Evolutionary conservation across 208 protist genomes (phyloP), one percentile per base, ranked within the genome.

Genomic region (Acanthamoeba lenticulata): DNA sequence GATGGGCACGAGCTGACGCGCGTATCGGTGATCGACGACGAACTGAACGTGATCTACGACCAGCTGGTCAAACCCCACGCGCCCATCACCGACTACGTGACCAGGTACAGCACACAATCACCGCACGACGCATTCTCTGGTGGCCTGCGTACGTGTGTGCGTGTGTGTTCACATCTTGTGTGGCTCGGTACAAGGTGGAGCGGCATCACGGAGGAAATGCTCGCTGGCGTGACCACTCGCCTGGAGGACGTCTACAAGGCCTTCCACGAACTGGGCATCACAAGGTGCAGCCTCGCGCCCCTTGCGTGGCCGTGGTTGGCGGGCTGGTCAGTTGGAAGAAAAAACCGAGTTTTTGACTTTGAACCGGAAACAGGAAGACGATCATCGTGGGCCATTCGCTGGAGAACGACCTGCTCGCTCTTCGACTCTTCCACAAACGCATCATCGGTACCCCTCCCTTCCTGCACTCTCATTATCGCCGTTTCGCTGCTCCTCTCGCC

Each of bases 401-500:
- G 0, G 98, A 99, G 89, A 99, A 99, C 94, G 98, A 99, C 96
- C 98, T 99, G 89, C 98, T 97, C 85, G 97, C 97, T 32, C 97
- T 98, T 57, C 95, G 96, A 34, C 92, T 98, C 69, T 42, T 98
- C 45, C 98, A 98, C 29, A 97, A 97, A 45, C 94, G 96, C 83
- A 86, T 99, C 44, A 95, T 98, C 57, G 98, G 99, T 96, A 77
- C 21, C 29, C 6, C 19, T 69, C 60, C 5, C 65, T 17, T n/a
- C 65, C 24, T 17, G 34, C 65, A 19, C 15, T 29, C 5, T 40
- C 52, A 15, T n/a, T 15, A 60, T 9, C 52, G 52, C 4, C 52
- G 21, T 27, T 55, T n/a, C 27, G 11, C 11, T 57, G 19, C 19
- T 27, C 27, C 5, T 5, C 17, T 57, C 21, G 19, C 19, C 27